Evolutionary conservation across 495 filamentous ascomycete species (phyloP).

Genomic region (Penicillium pulvis): DNA sequence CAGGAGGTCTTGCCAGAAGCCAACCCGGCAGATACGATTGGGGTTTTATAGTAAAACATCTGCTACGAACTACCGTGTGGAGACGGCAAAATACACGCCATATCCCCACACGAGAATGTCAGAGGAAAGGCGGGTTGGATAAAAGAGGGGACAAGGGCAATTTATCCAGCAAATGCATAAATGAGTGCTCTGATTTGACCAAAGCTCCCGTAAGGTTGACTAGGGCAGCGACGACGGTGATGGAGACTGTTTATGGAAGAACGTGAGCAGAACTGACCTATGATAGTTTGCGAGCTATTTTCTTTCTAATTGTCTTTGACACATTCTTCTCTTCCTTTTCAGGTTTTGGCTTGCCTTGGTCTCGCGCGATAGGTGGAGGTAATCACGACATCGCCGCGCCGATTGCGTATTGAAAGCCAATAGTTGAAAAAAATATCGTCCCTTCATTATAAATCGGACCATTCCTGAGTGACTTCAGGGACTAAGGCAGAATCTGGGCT

Average conservation of each 20-base stretch:
- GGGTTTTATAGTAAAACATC: neutral
- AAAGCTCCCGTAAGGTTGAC: neutral
- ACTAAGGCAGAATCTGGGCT: neutral
- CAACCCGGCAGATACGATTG: neutral
- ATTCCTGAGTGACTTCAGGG: neutral
- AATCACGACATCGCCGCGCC: conserved; percentile 24
- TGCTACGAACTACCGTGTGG: neutral
- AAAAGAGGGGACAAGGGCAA: neutral
- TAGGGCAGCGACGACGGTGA: neutral
- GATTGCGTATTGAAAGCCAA: conserved; percentile 19
- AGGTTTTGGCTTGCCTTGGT: neutral
- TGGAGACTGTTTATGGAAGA: neutral
- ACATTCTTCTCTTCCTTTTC: neutral
- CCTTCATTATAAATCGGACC: neutral
- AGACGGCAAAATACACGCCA: conserved; percentile 8
- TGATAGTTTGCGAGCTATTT: neutral
- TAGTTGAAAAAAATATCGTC: neutral
- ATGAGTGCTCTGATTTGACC: neutral
- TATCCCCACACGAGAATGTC: conserved; percentile 1
- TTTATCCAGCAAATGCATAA: neutral
- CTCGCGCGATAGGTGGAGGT: conserved; percentile 11
- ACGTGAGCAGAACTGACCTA: neutral
- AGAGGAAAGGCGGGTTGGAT: neutral
- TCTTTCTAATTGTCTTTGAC: neutral
- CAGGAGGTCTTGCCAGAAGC: neutral